Conservation (phyloP, 2,329 filamentous ascomycete genomes). For the Pseudocercospora pini-densiflorae region DNA sequence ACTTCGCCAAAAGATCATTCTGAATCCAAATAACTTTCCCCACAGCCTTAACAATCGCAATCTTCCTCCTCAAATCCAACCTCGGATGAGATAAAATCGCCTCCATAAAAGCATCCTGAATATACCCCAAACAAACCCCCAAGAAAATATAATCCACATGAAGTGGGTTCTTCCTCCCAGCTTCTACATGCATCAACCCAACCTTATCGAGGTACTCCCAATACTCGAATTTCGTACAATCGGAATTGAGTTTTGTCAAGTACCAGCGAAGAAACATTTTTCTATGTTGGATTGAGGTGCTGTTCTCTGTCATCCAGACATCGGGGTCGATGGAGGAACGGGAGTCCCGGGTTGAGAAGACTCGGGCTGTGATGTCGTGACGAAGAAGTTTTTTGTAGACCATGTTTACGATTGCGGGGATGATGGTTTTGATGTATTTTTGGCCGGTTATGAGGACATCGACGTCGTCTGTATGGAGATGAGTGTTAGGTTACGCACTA, state of each 20-base stretch:
- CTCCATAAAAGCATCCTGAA: conserved; percentile 77
- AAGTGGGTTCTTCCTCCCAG: conserved; percentile 71
- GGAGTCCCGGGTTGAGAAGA: conserved; percentile 66
- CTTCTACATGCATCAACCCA: conserved; percentile 80
- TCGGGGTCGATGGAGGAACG: conserved; percentile 71
- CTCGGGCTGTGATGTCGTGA: conserved; percentile 80
- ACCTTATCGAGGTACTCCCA: conserved; percentile 87
- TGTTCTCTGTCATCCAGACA: conserved; percentile 66
- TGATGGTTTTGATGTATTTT: conserved; percentile 81
- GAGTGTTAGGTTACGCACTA: too few relatives aligned
- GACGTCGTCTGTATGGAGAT: conserved; percentile 63
- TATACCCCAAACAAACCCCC: conserved; percentile 71
- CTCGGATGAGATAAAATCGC: conserved; percentile 74
- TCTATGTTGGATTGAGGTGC: conserved; percentile 74
- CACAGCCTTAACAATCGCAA: conserved; percentile 74
- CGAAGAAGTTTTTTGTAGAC: conserved; percentile 81
- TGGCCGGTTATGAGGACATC: conserved; percentile 70
- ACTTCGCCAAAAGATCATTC: conserved; percentile 84
- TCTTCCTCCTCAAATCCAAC: conserved; percentile 69
- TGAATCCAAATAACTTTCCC: conserved; percentile 87
- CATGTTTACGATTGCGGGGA: conserved; percentile 81
- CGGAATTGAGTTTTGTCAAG: conserved; percentile 73
- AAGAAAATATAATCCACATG: conserved; percentile 84
- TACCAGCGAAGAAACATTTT: conserved; percentile 81
- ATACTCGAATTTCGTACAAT: conserved; percentile 75